phyloP scores from a whole-genome alignment of 106 monocot species.

The Acorus gramineus region DNA sequence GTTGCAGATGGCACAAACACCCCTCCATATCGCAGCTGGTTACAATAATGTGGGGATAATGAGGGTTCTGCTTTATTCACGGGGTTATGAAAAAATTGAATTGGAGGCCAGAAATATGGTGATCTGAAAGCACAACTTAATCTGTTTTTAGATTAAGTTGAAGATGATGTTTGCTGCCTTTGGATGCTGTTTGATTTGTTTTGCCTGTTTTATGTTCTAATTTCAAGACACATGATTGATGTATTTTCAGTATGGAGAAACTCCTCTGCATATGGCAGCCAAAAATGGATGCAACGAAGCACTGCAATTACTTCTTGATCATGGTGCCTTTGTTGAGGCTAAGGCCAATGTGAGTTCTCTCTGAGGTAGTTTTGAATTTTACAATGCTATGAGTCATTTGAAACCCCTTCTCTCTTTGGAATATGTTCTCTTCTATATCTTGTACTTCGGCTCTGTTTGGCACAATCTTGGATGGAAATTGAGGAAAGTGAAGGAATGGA shows the following conservation, averaged over 20 bases:
- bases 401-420: too few relatives aligned
- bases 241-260: conserved; percentile 77
- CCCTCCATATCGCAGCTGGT: conserved; percentile 79
- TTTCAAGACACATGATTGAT: neutral
- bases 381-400: too few relatives aligned
- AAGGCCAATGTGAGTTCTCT: conserved; percentile 54
- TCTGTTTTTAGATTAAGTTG: neutral
- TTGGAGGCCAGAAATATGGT: conserved; percentile 90
- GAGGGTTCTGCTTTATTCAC: conserved; percentile 59
- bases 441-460: too few relatives aligned
- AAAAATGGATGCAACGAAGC: conserved; percentile 72
- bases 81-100: conserved; percentile 53
- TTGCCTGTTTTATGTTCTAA: neutral
- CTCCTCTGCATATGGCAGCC: conserved; percentile 91
- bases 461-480: too few relatives aligned
- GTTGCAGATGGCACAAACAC: conserved; percentile 80
- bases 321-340: conserved; percentile 62
- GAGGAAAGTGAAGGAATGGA: too few relatives aligned
- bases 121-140: conserved; percentile 4
- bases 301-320: conserved; percentile 44
- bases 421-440: too few relatives aligned
- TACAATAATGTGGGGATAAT: conserved; percentile 46
- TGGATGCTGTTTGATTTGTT: neutral
- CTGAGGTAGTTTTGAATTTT: neutral
- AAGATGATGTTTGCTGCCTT: too few relatives aligned